Base-by-base conservation (phyloP, 2,329 filamentous ascomycete genomes). In the Colletotrichum musicola region DNA sequence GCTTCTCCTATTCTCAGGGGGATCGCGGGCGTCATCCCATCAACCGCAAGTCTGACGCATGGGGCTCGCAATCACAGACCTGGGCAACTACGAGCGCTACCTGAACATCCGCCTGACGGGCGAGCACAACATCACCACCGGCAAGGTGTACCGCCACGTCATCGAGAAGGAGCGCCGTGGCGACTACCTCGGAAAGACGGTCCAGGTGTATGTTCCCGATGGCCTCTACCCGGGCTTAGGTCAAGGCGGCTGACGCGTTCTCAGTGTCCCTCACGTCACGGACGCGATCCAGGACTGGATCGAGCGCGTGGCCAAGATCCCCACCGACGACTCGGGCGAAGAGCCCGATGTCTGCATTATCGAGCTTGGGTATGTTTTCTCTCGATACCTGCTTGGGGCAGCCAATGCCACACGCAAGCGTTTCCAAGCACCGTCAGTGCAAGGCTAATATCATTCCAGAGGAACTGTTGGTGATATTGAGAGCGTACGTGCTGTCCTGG, bases 61-160 rank as follows among this genome's bases (percentile, higher is more conserved):
- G 55, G 46, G 62, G 50, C 62, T 66, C 62, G 55, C 16, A 46
- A 53, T 14, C 42, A 60, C 55, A 13, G 87, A 89, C 74, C 81
- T 89, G 51, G 87, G 87, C 20, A 88, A 88, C 76, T 89, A 88
- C 73, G 85, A 88, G 68, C 77, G 80, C 42, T 97, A 97, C 78
- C 90, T 97, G 62, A 91, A 91, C 76, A 91, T 95, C 72, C 93
- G 91, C 63, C 86, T 98, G 70, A 93, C 90, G 9, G 86, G 91
- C 70, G 94, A 97, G 74, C 94, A 95, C 84, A 98, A 98, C 81
- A 97, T 99, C 81, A 99, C 96, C 4, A 97, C 95, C 6, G 96
- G 96, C 77, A 98, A 98, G 84, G 94, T 98, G 74, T 98, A 98
- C 82, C 87, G 93, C 76, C 89, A 92, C 75, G 95, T 98, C 62